Evolutionary conservation across 1,284 basidiomycete species (phyloP).

Genomic region (Gomphus bonarii): DNA sequence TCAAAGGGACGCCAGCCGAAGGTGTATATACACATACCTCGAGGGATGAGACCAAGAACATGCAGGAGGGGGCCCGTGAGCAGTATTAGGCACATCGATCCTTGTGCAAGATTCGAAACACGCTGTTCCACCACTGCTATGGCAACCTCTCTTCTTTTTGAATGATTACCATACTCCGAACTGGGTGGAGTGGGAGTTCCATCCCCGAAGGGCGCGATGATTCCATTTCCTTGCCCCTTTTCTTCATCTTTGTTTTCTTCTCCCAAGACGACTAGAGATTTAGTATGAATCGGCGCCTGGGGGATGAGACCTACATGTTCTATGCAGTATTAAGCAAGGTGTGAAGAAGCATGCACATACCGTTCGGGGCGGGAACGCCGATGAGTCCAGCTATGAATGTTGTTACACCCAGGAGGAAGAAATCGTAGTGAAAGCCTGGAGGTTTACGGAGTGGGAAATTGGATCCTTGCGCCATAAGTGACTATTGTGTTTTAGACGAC

Average conservation of each 20-base stretch:
- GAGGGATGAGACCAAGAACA: slow-evolving; percentile 65
- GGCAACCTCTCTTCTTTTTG: slow-evolving; percentile 41
- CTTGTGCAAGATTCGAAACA: slow-evolving; percentile 81
- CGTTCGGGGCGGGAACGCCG: slow-evolving; percentile 90
- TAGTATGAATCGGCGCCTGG: slow-evolving; percentile 92
- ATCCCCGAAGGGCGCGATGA: not conserved
- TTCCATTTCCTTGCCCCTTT: slow-evolving; percentile 21
- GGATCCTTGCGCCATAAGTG: slow-evolving; percentile 87
- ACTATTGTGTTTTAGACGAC: slow-evolving; percentile 32
- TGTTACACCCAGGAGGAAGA: slow-evolving; percentile 83
- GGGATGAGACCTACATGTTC: slow-evolving; percentile 53
- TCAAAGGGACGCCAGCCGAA: not conserved
- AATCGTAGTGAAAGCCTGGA: slow-evolving; percentile 87
- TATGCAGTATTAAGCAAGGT: not conserved
- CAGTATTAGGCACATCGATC: slow-evolving; percentile 68
- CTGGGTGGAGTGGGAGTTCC: not conserved
- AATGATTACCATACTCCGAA: not conserved
- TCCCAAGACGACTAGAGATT: slow-evolving; percentile 74
- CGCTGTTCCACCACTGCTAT: slow-evolving; percentile 82
- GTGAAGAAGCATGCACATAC: slow-evolving; percentile 20
- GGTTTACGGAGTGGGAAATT: slow-evolving; percentile 88
- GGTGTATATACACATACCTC: slow-evolving; percentile 31
- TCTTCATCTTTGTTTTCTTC: slow-evolving; percentile 33
- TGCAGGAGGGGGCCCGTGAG: slow-evolving; percentile 78
- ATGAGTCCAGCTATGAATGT: slow-evolving; percentile 89